Evolutionary conservation across 2,329 filamentous ascomycete species (phyloP).

Genomic region (Hysterium pulicare): DNA sequence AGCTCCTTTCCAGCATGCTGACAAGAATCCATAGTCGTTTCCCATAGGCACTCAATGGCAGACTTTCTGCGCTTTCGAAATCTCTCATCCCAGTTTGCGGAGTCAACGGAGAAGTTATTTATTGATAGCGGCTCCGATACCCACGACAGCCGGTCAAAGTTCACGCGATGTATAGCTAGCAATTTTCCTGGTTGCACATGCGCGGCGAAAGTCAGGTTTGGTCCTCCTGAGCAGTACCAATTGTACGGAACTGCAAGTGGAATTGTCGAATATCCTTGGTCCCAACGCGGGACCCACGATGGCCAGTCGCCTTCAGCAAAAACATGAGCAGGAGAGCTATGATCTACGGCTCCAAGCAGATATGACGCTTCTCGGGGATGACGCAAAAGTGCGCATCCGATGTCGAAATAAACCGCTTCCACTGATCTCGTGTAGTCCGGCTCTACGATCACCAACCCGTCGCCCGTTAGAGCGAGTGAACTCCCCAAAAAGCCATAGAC

Average conservation of each 20-base stretch:
- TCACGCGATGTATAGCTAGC: neutral
- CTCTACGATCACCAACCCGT: neutral
- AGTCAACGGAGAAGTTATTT: no score
- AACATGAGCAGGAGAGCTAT: no score
- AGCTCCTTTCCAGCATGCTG: neutral
- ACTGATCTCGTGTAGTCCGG: neutral
- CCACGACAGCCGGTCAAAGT: neutral
- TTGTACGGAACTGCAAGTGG: neutral
- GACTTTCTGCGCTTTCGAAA: neutral
- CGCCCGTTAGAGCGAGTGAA: neutral
- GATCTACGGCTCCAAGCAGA: neutral
- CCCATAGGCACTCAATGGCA: neutral
- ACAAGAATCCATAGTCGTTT: neutral
- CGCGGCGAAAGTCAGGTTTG: neutral
- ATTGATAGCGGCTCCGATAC: no score
- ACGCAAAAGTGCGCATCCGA: neutral
- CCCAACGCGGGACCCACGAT: constrained; percentile 3
- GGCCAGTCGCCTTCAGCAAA: neutral
- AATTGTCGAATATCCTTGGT: neutral
- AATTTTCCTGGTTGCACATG: neutral
- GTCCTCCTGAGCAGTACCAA: constrained; percentile 1
- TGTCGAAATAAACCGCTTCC: neutral
- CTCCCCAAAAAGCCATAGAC: neutral
- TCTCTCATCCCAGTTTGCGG: no score
- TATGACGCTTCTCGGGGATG: neutral